Base-by-base conservation (phyloP, 345 rosid species). In the Orychophragmus violaceus region DNA sequence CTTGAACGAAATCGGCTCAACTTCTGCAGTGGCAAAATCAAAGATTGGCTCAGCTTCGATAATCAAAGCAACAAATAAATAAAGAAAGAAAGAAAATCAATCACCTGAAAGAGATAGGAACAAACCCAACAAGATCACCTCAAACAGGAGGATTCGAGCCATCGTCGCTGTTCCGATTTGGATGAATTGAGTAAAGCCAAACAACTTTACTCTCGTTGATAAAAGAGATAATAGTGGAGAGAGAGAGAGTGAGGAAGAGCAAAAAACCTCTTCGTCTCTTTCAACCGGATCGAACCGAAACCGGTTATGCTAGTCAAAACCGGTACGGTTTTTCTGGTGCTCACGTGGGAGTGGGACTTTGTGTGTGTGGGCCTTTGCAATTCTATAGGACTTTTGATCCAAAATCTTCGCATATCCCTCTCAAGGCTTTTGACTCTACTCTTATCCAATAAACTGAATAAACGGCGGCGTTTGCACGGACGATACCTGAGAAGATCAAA, bases 1-100 rank as follows among this genome's bases (percentile, higher is more conserved):
- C 82, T 83, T 86, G 77, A 93, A 92, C 2, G 93, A 75, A 42
- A 85, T 78, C 6, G 87, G 11, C 2, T 78, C 76, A 3, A 74
- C 75, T 72, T 66, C 84, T 80, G 82, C 44, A 9, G 39, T 1
- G 0, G 6, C 17, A 48, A 46, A 32, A 32, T 3, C 27, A 59
- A 2, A n/a, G n/a, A n/a, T n/a, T n/a, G n/a, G n/a, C 1, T 10
- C 0, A 28, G n/a, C n/a, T 42, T 35, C 2, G 11, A 49, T 21
- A 28, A 1, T 28, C n/a, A 60, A 30, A 49, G 16, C 9, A 25
- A 58, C 2, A 24, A 5, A 60, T 22, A 22, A 23, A 13, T 13
- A 53, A 9, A 54, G 18, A 41, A 39, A 39, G 3, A 13, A 39
- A 39, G 5, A 4, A 18, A 14, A 14, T 44, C 3, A 22, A 49